These are phyloP conservation scores for Mucor circinelloides DNA, from an alignment of 371 early-diverging fungal genomes.

Conservation along the genomic window DNA sequence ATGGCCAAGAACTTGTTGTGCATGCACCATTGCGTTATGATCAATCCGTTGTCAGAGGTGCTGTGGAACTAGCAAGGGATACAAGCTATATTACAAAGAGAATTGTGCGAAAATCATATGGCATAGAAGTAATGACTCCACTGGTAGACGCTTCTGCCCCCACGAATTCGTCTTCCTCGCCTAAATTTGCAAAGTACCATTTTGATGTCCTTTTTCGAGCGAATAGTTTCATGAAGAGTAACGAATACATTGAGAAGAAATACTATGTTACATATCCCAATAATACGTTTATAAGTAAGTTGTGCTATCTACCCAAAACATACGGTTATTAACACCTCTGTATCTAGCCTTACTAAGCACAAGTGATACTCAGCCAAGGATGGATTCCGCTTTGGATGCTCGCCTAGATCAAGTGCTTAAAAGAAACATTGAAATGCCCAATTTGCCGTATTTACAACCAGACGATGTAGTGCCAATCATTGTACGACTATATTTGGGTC, in stretches of 20 bases:
- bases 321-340: not conserved
- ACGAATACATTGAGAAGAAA: slow-evolving; percentile 6
- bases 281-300: slow-evolving; percentile 12
- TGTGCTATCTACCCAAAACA: not conserved
- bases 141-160: not conserved
- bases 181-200: not conserved
- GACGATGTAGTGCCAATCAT: slow-evolving; percentile 8
- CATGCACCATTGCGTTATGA: slow-evolving; percentile 5
- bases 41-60: slow-evolving; percentile 17
- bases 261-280: slow-evolving; percentile 11
- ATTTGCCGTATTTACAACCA: not conserved
- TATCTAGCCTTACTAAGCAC: not conserved
- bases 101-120: slow-evolving; percentile 11
- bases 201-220: not conserved
- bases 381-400: not conserved
- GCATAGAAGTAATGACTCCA: slow-evolving; percentile 5
- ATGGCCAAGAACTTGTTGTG: not conserved
- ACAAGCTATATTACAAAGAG: slow-evolving; percentile 14
- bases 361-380: not conserved
- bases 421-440: slow-evolving; percentile 8
- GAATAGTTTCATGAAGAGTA: not conserved
- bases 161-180: not conserved
- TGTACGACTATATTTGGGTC: slow-evolving; percentile 7
- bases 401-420: not conserved
- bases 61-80: slow-evolving; percentile 11